phyloP scores from a whole-genome alignment of 352 stramenopile genomes.

The Phytophthora kernoviae region DNA sequence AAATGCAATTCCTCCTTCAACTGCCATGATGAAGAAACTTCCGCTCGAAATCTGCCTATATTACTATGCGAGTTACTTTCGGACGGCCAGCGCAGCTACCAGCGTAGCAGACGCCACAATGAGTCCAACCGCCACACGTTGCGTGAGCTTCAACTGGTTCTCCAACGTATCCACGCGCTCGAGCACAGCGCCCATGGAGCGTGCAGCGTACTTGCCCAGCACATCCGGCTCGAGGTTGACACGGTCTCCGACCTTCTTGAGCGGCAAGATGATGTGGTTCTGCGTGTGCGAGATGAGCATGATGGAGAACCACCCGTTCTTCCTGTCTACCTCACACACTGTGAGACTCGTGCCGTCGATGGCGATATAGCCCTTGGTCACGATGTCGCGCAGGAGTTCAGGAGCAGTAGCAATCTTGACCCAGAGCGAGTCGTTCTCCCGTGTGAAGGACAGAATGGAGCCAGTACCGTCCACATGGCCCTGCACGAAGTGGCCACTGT shows the following conservation, averaged over 20 bases:
- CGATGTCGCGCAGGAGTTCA: constrained; percentile 93
- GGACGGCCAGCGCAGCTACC: constrained; percentile 32
- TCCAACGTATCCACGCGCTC: constrained; percentile 69
- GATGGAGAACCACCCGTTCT: constrained; percentile 95
- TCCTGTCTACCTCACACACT: constrained; percentile 91
- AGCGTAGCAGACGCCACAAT: constrained; percentile 37
- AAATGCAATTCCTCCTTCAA: constrained; percentile 8
- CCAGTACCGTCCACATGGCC: constrained; percentile 97
- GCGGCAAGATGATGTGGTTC: constrained; percentile 95
- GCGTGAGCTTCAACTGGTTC: constrained; percentile 44
- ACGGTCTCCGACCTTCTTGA: constrained; percentile 86
- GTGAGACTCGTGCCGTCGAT: constrained; percentile 98
- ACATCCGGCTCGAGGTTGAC: constrained; percentile 95
- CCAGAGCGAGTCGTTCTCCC: constrained; percentile 96
- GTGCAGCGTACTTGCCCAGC: constrained; percentile 91
- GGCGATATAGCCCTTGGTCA: constrained; percentile 95
- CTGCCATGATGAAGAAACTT: constrained; percentile 4
- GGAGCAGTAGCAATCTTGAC: constrained; percentile 89
- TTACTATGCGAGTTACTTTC: constrained; percentile 20
- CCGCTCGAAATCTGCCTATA: not conserved
- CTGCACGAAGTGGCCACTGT: constrained; percentile 99
- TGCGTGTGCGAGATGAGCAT: constrained; percentile 99
- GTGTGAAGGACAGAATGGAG: constrained; percentile 87
- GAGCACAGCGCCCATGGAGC: constrained; percentile 67
- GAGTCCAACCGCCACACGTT: constrained; percentile 31